phyloP scores from a whole-genome alignment of 805 yeast species.

The Metschnikowia rubicola region DNA sequence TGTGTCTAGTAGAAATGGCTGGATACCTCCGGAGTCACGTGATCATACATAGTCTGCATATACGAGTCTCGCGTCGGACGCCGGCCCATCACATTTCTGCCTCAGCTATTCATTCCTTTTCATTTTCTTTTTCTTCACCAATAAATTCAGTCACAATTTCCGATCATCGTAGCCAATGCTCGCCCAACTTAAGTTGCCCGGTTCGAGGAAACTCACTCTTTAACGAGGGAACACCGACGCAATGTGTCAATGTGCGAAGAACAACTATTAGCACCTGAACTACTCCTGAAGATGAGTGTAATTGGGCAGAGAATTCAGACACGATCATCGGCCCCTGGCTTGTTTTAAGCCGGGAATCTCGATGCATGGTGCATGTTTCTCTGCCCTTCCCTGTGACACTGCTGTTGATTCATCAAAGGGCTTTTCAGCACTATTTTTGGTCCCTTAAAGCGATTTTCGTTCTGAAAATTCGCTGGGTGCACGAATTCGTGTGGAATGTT shows the following conservation, averaged over 20 bases:
- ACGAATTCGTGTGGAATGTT: background rate
- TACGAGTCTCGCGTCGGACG: background rate
- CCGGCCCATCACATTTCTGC: background rate
- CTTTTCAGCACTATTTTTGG: background rate
- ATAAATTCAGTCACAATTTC: background rate
- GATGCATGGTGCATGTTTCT: background rate
- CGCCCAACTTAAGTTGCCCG: constrained; percentile 50
- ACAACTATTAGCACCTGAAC: constrained; percentile 8
- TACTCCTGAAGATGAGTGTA: constrained; percentile 3
- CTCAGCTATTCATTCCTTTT: background rate
- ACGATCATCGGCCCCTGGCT: background rate
- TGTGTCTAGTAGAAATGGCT: too few relatives aligned
- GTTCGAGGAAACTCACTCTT: constrained; percentile 26
- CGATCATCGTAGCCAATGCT: background rate
- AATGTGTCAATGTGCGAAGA: constrained; percentile 50
- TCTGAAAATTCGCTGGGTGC: constrained; percentile 7
- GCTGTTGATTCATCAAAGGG: background rate
- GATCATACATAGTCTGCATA: background rate
- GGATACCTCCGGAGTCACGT: background rate
- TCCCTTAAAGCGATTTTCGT: constrained; percentile 6
- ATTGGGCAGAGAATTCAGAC: background rate
- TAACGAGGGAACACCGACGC: constrained; percentile 36
- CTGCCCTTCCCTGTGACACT: constrained; percentile 4
- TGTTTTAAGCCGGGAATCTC: constrained; percentile 5
- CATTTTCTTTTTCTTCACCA: background rate